phyloP scores from a whole-genome alignment of 2,329 filamentous ascomycete species.

The Cadophora gregata region DNA sequence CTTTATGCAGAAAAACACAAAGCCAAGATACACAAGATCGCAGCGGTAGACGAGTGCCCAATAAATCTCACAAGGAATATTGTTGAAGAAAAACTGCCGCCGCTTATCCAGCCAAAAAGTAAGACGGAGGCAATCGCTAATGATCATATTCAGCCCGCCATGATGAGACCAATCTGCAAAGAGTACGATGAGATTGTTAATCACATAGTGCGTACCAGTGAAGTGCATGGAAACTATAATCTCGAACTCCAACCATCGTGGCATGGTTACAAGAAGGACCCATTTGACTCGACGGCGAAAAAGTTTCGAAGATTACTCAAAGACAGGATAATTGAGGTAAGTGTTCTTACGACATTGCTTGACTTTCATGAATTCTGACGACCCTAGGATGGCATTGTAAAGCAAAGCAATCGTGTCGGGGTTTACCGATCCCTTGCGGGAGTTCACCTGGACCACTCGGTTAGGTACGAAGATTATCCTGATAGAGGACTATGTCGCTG shows the following conservation, averaged over 20 bases:
- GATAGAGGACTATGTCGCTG: not conserved
- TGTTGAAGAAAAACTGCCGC: not conserved
- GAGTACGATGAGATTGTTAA: not conserved
- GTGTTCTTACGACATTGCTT: too few species aligned
- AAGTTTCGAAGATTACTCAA: not conserved
- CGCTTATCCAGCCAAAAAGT: not conserved
- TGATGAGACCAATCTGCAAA: not conserved
- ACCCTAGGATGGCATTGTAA: not conserved
- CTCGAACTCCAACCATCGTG: not conserved
- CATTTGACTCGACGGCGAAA: not conserved
- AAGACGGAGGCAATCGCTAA: not conserved
- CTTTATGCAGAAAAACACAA: too few species aligned
- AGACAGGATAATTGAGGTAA: constrained; percentile 3
- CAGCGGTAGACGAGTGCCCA: not conserved
- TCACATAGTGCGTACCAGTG: not conserved
- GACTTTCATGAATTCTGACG: not conserved
- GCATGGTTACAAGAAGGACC: not conserved
- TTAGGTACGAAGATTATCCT: not conserved
- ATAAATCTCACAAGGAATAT: too few species aligned
- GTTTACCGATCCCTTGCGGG: not conserved
- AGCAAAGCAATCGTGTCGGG: not conserved
- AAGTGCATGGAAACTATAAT: not conserved
- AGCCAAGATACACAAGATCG: not conserved
- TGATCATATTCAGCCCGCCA: not conserved
- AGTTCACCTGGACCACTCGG: constrained; percentile 3